Evolutionary conservation across 176 grass and related monocot species (phyloP).

Genomic region (Stipa capillata): DNA sequence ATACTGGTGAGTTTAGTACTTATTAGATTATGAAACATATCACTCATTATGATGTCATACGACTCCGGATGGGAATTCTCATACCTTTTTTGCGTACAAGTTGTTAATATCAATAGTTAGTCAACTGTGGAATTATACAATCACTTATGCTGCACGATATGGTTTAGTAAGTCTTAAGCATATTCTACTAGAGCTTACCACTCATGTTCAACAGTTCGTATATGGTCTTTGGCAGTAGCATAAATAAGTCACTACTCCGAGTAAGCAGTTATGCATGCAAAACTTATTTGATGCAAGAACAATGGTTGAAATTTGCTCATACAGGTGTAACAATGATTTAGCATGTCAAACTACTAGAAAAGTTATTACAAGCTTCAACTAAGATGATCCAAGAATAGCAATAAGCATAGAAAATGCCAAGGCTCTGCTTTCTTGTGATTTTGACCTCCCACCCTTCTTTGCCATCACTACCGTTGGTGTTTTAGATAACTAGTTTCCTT

Average conservation of each 20-base stretch:
- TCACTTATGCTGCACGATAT: too few relatives aligned
- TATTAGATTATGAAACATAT: too few relatives aligned
- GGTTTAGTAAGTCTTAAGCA: too few relatives aligned
- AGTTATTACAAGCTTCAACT: neutral
- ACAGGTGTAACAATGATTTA: neutral
- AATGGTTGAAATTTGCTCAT: neutral
- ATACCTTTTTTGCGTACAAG: too few relatives aligned
- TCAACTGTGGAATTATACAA: too few relatives aligned
- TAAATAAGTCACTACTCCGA: neutral
- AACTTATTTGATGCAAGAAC: neutral
- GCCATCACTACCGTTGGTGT: neutral
- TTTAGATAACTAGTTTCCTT: slow-evolving; percentile 19
- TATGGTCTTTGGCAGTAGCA: neutral
- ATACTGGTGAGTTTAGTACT: slow-evolving; percentile 90
- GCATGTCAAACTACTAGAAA: neutral
- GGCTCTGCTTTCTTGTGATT: neutral
- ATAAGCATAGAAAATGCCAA: neutral
- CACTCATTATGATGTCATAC: too few relatives aligned
- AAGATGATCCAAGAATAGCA: neutral
- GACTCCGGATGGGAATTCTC: too few relatives aligned
- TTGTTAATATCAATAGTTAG: too few relatives aligned
- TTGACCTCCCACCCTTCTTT: too few relatives aligned
- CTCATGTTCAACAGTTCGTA: neutral
- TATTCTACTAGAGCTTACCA: too few relatives aligned
- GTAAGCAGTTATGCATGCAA: neutral